Evolutionary conservation across 257 asterid species (phyloP).

Genomic region (Coffea eugenioides): DNA sequence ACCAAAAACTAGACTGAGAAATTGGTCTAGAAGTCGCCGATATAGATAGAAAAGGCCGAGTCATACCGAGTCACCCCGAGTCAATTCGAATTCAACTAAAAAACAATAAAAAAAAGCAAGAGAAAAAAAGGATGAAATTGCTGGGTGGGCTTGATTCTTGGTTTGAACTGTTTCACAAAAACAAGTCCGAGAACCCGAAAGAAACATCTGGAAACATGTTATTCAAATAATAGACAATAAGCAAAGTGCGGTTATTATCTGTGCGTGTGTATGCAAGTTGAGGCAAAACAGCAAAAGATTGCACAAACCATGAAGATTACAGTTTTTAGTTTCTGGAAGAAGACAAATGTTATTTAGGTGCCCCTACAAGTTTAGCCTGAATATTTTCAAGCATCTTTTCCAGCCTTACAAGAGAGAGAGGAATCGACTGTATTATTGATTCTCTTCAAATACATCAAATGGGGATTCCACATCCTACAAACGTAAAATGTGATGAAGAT

Average conservation of each 20-base stretch:
- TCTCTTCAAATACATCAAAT: conserved; percentile 63
- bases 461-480: conserved; percentile 66
- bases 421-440: conserved; percentile 50
- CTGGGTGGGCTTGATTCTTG: too few species aligned
- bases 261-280: background rate
- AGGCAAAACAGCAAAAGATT: background rate
- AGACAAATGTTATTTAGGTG: conserved; percentile 77
- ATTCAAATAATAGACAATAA: too few species aligned
- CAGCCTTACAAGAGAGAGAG: conserved; percentile 67
- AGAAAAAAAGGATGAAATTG: too few species aligned
- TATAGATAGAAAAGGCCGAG: too few species aligned
- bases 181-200: conserved; percentile 68
- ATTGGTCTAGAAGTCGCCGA: too few species aligned
- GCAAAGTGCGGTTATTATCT: background rate
- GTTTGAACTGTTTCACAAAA: too few species aligned
- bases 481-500: background rate
- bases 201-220: background rate
- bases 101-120: too few species aligned
- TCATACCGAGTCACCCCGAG: too few species aligned
- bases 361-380: conserved; percentile 64
- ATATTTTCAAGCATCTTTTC: conserved; percentile 74
- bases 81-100: too few species aligned
- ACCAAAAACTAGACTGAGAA: too few species aligned
- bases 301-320: conserved; percentile 70
- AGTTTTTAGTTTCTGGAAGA: conserved; percentile 80